Evolutionary conservation across 345 rosid species (phyloP), one percentile per base, ranked within the genome.

Genomic region (Turritis glabra): DNA sequence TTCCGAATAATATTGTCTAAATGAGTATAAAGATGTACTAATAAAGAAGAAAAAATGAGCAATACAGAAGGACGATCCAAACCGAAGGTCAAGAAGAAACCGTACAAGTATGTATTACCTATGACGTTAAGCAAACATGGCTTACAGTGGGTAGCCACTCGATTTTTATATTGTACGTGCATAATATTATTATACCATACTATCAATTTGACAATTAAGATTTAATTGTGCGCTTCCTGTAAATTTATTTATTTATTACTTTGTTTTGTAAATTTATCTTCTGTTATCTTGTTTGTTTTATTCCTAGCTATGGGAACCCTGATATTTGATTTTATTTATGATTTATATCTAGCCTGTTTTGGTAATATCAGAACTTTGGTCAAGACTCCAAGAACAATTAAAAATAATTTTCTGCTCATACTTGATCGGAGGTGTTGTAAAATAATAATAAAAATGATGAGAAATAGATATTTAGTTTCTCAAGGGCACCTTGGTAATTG

Each of bases 111-210:
- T 82, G 82, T 81, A 83, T 59, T 60, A 29, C 32, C 68, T 33
- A 67, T 87, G 89, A 88, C 96, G 90, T 83, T 81, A 72, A 60
- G 43, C 41, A 84, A 88, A 82, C 89, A 85, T 87, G 92, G 92
- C 88, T 84, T 82, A 64, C 85, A 77, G 69, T 73, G 80, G 43
- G 32, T 38, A 27, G 54, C 76, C 63, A 71, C 64, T 41, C 23
- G 55, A 40, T 65, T 71, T 50, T 40, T 60, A 13, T 52, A 61
- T 41, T 32, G 57, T 75, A 60, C 37, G 62, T 52, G 63, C 57
- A 58, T 44, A 12, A 23, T 26, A 19, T 18, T 19, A 6, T 43
- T 25, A 21, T 15, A 8, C 47, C 14, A 2, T 37, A 37, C 1
- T 35, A 33, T 35, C 38, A 8, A 38, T 65, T 74, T 65, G 58